Evolutionary conservation across 495 filamentous ascomycete species (phyloP).

Genomic region (Talaromyces stipitatus): DNA sequence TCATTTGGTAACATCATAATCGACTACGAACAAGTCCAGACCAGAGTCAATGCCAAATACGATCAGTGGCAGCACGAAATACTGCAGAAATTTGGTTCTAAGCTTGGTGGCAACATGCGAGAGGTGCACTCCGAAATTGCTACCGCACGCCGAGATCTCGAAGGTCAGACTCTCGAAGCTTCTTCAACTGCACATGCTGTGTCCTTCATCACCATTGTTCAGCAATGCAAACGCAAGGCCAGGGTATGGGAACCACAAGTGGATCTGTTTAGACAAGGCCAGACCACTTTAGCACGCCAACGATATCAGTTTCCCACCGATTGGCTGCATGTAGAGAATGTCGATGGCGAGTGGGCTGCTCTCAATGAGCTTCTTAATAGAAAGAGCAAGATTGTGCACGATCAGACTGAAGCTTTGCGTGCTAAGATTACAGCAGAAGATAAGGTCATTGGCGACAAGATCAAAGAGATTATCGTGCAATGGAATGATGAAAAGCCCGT

Average conservation of each 20-base stretch:
- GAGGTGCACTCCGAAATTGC: conserved; percentile 86
- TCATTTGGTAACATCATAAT: conserved; percentile 90
- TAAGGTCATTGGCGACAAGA: conserved; percentile 78
- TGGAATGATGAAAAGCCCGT: conserved; percentile 98
- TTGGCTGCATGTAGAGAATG: conserved; percentile 90
- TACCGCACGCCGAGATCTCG: conserved; percentile 77
- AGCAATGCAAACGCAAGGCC: conserved; percentile 88
- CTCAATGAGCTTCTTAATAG: conserved; percentile 81
- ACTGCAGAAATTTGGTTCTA: conserved; percentile 78
- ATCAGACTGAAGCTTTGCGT: conserved; percentile 88
- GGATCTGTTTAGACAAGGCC: conserved; percentile 88
- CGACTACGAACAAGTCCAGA: conserved; percentile 96
- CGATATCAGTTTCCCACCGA: conserved; percentile 87
- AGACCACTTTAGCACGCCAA: conserved; percentile 80
- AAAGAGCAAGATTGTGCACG: conserved; percentile 88
- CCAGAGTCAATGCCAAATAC: conserved; percentile 96
- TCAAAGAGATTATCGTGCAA: conserved; percentile 67
- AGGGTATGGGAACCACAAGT: conserved; percentile 92
- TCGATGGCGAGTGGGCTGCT: conserved; percentile 87
- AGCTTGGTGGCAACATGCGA: conserved; percentile 82
- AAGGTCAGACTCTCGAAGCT: conserved; percentile 82
- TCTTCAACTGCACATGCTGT: conserved; percentile 94
- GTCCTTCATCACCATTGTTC: conserved; percentile 95
- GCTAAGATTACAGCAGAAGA: conserved; percentile 97
- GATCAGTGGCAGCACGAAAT: conserved; percentile 99